Percentiles rank a stretch among this genome's conserved stretches.
These are phyloP conservation scores for Pharnaceum exiguum DNA, from an alignment of 148 eudicot species.

Conservation along the genomic window DNA sequence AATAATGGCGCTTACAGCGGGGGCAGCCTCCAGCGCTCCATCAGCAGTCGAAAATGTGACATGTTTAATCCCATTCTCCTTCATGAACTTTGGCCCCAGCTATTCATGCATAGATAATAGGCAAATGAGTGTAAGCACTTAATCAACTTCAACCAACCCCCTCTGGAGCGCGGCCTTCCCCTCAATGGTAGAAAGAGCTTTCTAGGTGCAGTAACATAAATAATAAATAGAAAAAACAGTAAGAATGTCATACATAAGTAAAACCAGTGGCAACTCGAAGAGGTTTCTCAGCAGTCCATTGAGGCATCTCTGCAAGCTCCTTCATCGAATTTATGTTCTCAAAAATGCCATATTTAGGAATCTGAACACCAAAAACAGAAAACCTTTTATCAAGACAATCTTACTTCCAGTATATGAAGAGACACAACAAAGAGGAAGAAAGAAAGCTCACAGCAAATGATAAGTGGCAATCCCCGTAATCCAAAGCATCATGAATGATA, in stretches of 20 bases:
- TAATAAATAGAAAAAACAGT: constrained; percentile 1
- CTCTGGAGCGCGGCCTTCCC: no score
- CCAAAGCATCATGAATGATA: constrained; percentile 81
- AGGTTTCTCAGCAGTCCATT: constrained; percentile 91
- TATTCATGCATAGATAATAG: constrained; percentile 20
- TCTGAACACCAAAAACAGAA: constrained; percentile 37
- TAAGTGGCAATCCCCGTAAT: constrained; percentile 77
- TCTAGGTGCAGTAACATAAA: background rate
- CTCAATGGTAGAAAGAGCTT: background rate
- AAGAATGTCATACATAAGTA: constrained; percentile 57
- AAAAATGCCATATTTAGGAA: constrained; percentile 92
- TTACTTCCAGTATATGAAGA: background rate
- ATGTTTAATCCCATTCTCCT: constrained; percentile 74
- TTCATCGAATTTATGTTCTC: constrained; percentile 80
- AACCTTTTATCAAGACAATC: background rate
- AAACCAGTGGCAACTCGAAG: constrained; percentile 92
- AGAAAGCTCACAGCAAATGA: constrained; percentile 74
- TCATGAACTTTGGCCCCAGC: constrained; percentile 88
- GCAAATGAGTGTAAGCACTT: background rate
- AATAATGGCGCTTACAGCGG: constrained; percentile 60
- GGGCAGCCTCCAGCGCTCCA: constrained; percentile 99
- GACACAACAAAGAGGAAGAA: background rate
- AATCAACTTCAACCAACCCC: no score
- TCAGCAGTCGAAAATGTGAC: constrained; percentile 87
- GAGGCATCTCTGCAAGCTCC: constrained; percentile 95